phyloP scores from a whole-genome alignment of 306 rosid genomes.

The Sicyos edulis region DNA sequence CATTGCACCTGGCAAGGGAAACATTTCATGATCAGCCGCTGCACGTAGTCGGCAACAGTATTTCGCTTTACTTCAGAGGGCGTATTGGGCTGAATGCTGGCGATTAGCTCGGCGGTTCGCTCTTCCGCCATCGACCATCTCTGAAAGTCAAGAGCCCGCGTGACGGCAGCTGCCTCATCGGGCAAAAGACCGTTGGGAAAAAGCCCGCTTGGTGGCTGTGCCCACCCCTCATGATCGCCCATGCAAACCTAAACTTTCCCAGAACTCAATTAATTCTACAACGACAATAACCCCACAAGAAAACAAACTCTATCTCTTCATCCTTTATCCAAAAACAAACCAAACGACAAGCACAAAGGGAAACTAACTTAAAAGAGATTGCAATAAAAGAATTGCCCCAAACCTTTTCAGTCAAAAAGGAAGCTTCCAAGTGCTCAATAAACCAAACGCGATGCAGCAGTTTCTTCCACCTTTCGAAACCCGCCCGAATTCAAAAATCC shows the following conservation, averaged over 20 bases:
- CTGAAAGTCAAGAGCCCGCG: slow-evolving; percentile 63
- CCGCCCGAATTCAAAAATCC: slow-evolving; percentile 3
- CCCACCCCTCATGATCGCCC: slow-evolving; percentile 93
- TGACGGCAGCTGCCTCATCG: slow-evolving; percentile 73
- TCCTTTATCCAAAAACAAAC: slow-evolving; percentile 21
- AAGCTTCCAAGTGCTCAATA: slow-evolving; percentile 22
- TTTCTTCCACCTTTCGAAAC: slow-evolving; percentile 10
- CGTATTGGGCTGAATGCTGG: slow-evolving; percentile 87
- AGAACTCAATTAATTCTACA: slow-evolving; percentile 14
- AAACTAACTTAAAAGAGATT: neutral
- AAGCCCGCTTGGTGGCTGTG: slow-evolving; percentile 79
- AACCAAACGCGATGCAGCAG: slow-evolving; percentile 23
- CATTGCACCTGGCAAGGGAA: slow-evolving; percentile 81
- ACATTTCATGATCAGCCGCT: slow-evolving; percentile 66
- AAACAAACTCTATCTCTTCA: slow-evolving; percentile 20
- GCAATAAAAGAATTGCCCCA: slow-evolving; percentile 6
- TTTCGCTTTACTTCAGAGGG: slow-evolving; percentile 77
- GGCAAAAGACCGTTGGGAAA: slow-evolving; percentile 87
- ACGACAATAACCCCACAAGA: slow-evolving; percentile 16
- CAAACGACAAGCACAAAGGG: slow-evolving; percentile 12
- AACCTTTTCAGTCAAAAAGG: slow-evolving; percentile 17
- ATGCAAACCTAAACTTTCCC: slow-evolving; percentile 58
- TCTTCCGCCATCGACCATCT: slow-evolving; percentile 87
- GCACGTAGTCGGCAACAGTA: slow-evolving; percentile 81
- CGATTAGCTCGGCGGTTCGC: slow-evolving; percentile 78